Base-by-base conservation (phyloP, 2,329 filamentous ascomycete genomes). In the Trichoderma sp. region DNA sequence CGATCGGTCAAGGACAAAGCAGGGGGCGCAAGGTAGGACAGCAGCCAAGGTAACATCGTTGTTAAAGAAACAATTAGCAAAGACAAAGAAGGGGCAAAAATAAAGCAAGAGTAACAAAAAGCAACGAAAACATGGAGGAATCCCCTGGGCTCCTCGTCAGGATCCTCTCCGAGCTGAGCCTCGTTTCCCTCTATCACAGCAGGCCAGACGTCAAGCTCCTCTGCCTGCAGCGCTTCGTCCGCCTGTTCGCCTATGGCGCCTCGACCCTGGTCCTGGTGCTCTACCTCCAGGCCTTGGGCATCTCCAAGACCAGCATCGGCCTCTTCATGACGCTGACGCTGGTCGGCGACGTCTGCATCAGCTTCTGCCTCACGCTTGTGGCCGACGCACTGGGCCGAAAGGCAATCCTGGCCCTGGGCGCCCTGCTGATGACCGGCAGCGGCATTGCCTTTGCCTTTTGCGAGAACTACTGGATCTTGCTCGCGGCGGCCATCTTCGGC, bases 281-380 rank as follows among this genome's bases (percentile, higher is more conserved):
- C 24, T 88, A 84, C 67, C 79, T 89, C 7, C 77, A 78, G 15
- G 78, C 76, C 2, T 77, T 88, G 1, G 78, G 75, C 9, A 78
- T 83, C 48, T 80, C 83, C 1, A 79, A 85, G 65, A 77, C 80
- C 0, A 76, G 76, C 39, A 84, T 86, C 66, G 87, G 87, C 3
- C 74, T 88, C 1, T 89, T 89, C 75, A 89, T 89, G 86, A 88
- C 85, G 0, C 72, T 88, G 67, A 90, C 87, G 0, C 75, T 89
- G 17, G 76, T 80, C 15, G 87, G 87, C 28, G 87, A 89, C 72
- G 80, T 84, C 4, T 71, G 79, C 48, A 83, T 89, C 67, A 88
- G 85, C 70, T 82, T 88, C 65, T 44, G 85, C 24, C 78, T 89
- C 54, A 87, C 86, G 0, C 71, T 86, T 6, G 78, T 87, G 67